Base-by-base conservation (phyloP, 257 asterid genomes). In the Primulina tabacum region DNA sequence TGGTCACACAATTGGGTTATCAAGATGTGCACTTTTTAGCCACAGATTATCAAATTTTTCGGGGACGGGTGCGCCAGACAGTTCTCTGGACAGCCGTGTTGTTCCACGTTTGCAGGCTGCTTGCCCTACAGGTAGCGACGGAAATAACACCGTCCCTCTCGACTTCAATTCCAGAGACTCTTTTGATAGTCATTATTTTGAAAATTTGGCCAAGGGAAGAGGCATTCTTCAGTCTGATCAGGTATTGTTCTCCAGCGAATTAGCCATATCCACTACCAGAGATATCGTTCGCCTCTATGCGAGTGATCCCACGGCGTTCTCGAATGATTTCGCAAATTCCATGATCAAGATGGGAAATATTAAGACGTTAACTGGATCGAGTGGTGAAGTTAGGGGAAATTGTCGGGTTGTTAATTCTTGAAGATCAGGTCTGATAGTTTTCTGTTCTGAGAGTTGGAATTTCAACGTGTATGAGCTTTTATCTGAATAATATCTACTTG, bases 261-360 rank as follows among this genome's bases (percentile, higher is more conserved):
- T 58, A 9, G 92, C 94, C 11, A n/a, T 5, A 6, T 33, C 86
- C 0, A 74, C 86, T 0, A 85, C 96, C 5, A 87, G 70, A 61
- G 62, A 63, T 65, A 57, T 91, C 28, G 97, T 74, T 7, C 70
- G 82, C 63, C 79, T 73, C 71, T 87, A 84, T 66, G 79, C 89
- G 64, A 82, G 29, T 14, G 80, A 75, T 63, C 10, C 83, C 37
- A 57, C 57, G 7, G 61, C 67, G 70, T 91, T 91, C 92, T 83
- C 86, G 16, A 37, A 38, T 57, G 92, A 86, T 65, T 89, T 91
- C n/a, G 84, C 61, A 9, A 82, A 38, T 62, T 83, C 92, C 38
- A 89, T 91, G 87, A 73, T 91, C 62, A 91, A 84, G 77, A 91
- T 89, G 96, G 95, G 88, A 17, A 87, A 76, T 60, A 80, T 87